Conservation (phyloP, 768 basidiomycete species). For the Boletus subparvulus region DNA sequence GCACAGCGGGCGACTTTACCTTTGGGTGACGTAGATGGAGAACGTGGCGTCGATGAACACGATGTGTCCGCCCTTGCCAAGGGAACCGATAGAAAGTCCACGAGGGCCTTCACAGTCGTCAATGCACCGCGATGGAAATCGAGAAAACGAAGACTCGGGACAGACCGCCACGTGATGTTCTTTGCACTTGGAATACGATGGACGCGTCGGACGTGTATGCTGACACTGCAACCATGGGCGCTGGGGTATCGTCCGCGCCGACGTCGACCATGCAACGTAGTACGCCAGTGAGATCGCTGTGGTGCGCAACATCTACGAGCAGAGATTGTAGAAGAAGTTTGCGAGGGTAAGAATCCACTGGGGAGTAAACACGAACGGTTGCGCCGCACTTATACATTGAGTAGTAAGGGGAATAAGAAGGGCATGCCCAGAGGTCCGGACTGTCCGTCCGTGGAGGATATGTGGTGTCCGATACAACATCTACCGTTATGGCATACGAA, state of each 20-base stretch:
- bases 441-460: background rate
- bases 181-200: conserved; percentile 55
- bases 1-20: conserved; percentile 37
- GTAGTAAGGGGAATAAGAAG: background rate
- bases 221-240: conserved; percentile 43
- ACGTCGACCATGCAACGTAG: conserved; percentile 45
- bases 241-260: conserved; percentile 55
- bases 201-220: conserved; percentile 44
- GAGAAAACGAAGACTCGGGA: background rate
- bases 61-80: conserved; percentile 28
- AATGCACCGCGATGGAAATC: background rate
- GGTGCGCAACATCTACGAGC: background rate
- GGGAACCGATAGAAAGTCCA: too few species aligned
- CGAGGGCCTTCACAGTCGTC: too few species aligned
- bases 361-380: background rate
- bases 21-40: conserved; percentile 51
- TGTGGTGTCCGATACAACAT: background rate
- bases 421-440: too few species aligned
- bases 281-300: background rate
- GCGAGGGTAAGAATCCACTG: background rate
- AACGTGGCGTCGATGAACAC: conserved; percentile 47
- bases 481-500: background rate
- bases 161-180: conserved; percentile 50
- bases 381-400: background rate
- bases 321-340: background rate